Conservation (phyloP, 2,329 filamentous ascomycete genomes). For the Aspergillus sp. region DNA sequence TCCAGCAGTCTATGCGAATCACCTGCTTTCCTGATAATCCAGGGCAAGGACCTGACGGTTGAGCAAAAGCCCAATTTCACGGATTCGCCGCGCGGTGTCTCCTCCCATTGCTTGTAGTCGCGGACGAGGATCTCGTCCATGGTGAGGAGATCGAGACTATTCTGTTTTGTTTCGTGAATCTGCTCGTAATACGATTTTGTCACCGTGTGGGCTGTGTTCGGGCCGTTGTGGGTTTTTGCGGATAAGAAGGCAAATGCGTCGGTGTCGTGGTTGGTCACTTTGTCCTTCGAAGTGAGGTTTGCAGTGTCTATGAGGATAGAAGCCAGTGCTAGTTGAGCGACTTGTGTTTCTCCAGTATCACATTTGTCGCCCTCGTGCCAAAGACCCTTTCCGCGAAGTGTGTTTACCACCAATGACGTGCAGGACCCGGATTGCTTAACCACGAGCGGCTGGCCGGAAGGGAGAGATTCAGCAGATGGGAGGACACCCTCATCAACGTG, state of each 20-base stretch:
- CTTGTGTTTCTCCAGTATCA: conserved; percentile 24
- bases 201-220: conserved; percentile 20
- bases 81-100: conserved; percentile 24
- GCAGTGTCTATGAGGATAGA: conserved; percentile 41
- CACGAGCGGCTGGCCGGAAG: conserved; percentile 42
- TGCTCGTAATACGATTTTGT: conserved; percentile 41
- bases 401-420: conserved; percentile 49
- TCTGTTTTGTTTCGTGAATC: conserved; percentile 49
- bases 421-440: conserved; percentile 54
- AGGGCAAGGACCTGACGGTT: conserved; percentile 51
- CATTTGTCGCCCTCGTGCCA: conserved; percentile 35
- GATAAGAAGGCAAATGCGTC: conserved; percentile 47
- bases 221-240: conserved; percentile 37
- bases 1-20: conserved; percentile 30
- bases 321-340: conserved; percentile 34
- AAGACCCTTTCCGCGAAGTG: conserved; percentile 41
- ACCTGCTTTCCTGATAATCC: conserved; percentile 45
- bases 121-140: conserved; percentile 53
- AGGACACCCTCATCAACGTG: conserved; percentile 54
- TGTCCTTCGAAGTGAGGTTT: conserved; percentile 39
- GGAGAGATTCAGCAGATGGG: conserved; percentile 27
- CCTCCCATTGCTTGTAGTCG: conserved; percentile 59
- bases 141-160: conserved; percentile 47
- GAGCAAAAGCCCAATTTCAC: conserved; percentile 52
- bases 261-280: conserved; percentile 44